Evolutionary conservation across 768 basidiomycete species (phyloP).

Genomic region (Heimioporus sp.): DNA sequence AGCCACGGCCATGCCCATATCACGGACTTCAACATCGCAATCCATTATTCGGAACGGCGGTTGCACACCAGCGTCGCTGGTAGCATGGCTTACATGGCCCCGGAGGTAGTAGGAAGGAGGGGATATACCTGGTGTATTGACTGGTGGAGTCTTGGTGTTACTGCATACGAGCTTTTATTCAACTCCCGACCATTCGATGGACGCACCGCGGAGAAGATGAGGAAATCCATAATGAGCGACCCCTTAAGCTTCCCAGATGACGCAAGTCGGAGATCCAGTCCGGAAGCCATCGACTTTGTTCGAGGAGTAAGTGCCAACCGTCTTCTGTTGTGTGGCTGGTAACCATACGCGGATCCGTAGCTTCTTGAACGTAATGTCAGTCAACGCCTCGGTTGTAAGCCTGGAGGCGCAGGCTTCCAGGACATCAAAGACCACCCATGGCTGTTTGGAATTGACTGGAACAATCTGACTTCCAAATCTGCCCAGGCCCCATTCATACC

Average conservation of each 20-base stretch:
- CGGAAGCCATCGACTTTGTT: slow-evolving; percentile 64
- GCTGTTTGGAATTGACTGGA: slow-evolving; percentile 85
- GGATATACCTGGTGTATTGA: slow-evolving; percentile 94
- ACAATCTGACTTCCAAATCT: slow-evolving; percentile 65
- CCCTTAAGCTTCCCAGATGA: slow-evolving; percentile 75
- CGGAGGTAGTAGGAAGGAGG: slow-evolving; percentile 87
- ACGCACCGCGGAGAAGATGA: slow-evolving; percentile 85
- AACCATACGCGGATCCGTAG: slow-evolving; percentile 39
- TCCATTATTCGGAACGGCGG: slow-evolving; percentile 90
- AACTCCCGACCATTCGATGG: slow-evolving; percentile 86
- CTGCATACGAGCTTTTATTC: slow-evolving; percentile 88
- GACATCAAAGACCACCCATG: slow-evolving; percentile 84
- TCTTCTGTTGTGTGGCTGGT: slow-evolving; percentile 1
- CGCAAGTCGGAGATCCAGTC: slow-evolving; percentile 56
- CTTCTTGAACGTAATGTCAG: slow-evolving; percentile 80
- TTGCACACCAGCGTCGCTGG: slow-evolving; percentile 93
- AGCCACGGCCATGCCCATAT: slow-evolving; percentile 93
- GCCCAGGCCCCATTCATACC: slow-evolving; percentile 84
- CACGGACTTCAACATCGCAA: slow-evolving; percentile 99
- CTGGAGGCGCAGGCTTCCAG: slow-evolving; percentile 65
- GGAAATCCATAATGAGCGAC: slow-evolving; percentile 80
- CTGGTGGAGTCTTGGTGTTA: slow-evolving; percentile 95
- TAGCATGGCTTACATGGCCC: slow-evolving; percentile 99
- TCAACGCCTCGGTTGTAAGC: slow-evolving; percentile 77
- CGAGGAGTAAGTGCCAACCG: slow-evolving; percentile 51